These are phyloP conservation scores for Colletotrichum sp. DNA, from an alignment of 2,329 filamentous ascomycete species.

Conservation along the genomic window DNA sequence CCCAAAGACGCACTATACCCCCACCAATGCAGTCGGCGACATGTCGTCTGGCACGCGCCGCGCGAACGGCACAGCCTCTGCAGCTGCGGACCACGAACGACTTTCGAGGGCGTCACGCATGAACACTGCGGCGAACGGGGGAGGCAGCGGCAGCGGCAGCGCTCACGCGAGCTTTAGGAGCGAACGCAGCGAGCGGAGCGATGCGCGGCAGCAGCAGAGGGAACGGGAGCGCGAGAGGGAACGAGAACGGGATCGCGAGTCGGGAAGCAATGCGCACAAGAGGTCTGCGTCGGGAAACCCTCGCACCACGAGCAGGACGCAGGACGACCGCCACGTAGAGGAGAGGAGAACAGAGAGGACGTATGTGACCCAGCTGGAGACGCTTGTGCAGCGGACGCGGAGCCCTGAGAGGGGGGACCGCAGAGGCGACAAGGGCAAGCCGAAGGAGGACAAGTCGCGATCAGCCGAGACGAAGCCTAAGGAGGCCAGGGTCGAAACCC, in stretches of 20 bases:
- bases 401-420: slow-evolving; percentile 64
- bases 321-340: slow-evolving; percentile 49
- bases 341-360: slow-evolving; percentile 62
- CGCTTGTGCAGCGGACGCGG: slow-evolving; percentile 60
- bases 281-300: slow-evolving; percentile 63
- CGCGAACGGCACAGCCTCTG: slow-evolving; percentile 36
- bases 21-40: slow-evolving; percentile 40
- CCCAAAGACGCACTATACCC: not conserved
- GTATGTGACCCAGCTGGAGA: slow-evolving; percentile 67
- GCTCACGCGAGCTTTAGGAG: slow-evolving; percentile 34
- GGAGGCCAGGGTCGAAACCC: slow-evolving; percentile 51
- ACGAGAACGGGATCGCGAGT: slow-evolving; percentile 35
- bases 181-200: slow-evolving; percentile 27
- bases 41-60: slow-evolving; percentile 51
- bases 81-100: slow-evolving; percentile 37
- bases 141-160: not conserved
- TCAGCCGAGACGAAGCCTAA: slow-evolving; percentile 48
- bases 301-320: slow-evolving; percentile 50
- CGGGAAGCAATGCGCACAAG: slow-evolving; percentile 53
- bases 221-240: slow-evolving; percentile 4
- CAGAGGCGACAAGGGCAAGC: slow-evolving; percentile 39
- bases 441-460: slow-evolving; percentile 44
- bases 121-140: slow-evolving; percentile 23
- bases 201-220: slow-evolving; percentile 11
- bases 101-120: slow-evolving; percentile 34